Evolutionary conservation across 2,329 filamentous ascomycete species (phyloP).

Genomic region (Cryphonectria parasitica): DNA sequence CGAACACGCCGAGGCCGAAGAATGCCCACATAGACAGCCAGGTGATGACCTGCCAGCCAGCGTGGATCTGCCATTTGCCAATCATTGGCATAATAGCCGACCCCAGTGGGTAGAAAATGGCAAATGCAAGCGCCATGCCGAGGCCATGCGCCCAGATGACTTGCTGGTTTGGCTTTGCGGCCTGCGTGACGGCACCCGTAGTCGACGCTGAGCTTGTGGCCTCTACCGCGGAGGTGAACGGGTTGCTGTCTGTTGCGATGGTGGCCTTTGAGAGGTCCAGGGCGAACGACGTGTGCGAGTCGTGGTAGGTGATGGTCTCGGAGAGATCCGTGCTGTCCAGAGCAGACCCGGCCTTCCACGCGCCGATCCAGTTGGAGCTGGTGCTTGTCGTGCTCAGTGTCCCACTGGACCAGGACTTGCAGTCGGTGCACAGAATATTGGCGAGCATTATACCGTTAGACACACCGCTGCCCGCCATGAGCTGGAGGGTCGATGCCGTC

Average conservation of each 20-base stretch:
- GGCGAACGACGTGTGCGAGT: conserved; percentile 46
- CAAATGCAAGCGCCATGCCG: conserved; percentile 64
- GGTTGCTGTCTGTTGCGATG: conserved; percentile 54
- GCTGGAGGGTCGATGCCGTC: conserved; percentile 47
- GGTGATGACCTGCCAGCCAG: conserved; percentile 55
- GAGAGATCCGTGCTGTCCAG: conserved; percentile 48
- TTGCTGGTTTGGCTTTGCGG: conserved; percentile 20
- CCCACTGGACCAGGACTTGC: conserved; percentile 50
- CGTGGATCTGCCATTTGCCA: conserved; percentile 62
- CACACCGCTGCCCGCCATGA: conserved; percentile 64
- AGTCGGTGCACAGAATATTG: conserved; percentile 61
- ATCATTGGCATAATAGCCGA: conserved; percentile 63
- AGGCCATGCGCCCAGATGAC: conserved; percentile 56
- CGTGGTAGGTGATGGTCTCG: conserved; percentile 51
- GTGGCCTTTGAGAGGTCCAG: conserved; percentile 55
- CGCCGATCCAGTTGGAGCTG: conserved; percentile 55
- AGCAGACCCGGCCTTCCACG: conserved; percentile 53
- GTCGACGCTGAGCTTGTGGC: conserved; percentile 20
- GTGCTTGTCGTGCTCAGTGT: conserved; percentile 47
- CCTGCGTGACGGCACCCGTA: conserved; percentile 34
- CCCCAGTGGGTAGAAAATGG: conserved; percentile 63
- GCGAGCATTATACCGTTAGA: conserved; percentile 57
- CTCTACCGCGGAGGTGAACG: conserved; percentile 45
- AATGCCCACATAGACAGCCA: conserved; percentile 63
- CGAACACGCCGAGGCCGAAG: conserved; percentile 60